Evolutionary conservation across 148 eudicot genomes (phyloP).

Genomic region (Fagopyrum esculentum): DNA sequence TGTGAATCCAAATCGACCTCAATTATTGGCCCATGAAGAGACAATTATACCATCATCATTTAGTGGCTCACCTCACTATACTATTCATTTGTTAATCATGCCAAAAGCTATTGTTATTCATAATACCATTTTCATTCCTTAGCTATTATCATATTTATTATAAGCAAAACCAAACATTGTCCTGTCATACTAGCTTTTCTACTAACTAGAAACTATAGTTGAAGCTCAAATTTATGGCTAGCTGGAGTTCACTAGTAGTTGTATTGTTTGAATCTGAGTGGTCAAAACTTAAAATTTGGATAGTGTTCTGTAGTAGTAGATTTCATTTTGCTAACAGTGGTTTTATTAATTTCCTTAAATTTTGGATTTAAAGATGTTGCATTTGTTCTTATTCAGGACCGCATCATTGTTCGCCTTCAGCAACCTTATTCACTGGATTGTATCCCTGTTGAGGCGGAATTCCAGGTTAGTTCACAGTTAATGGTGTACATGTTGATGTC

Average conservation of each 20-base stretch:
- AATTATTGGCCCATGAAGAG: not conserved
- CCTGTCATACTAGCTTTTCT: not conserved
- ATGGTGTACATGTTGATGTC: too few species aligned
- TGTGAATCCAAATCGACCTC: not conserved
- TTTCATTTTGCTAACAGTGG: not conserved
- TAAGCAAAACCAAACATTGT: not conserved
- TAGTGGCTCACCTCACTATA: not conserved
- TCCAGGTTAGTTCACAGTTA: constrained; percentile 48
- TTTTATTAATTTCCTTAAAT: not conserved
- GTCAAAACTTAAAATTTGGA: not conserved
- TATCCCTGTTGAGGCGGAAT: constrained; percentile 98
- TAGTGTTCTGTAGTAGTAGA: not conserved
- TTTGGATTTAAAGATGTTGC: not conserved
- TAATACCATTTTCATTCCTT: not conserved
- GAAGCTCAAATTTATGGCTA: too few species aligned
- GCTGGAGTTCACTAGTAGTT: too few species aligned
- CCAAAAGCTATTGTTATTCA: not conserved
- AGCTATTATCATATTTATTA: not conserved
- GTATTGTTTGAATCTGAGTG: too few species aligned
- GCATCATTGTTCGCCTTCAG: constrained; percentile 97
- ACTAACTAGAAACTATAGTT: too few species aligned
- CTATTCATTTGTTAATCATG: constrained; percentile 6
- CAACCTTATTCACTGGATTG: constrained; percentile 98
- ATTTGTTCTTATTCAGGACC: constrained; percentile 43
- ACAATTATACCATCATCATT: not conserved